Base-by-base conservation (phyloP, 352 stramenopile species). In the Phytopythium aichiense region DNA sequence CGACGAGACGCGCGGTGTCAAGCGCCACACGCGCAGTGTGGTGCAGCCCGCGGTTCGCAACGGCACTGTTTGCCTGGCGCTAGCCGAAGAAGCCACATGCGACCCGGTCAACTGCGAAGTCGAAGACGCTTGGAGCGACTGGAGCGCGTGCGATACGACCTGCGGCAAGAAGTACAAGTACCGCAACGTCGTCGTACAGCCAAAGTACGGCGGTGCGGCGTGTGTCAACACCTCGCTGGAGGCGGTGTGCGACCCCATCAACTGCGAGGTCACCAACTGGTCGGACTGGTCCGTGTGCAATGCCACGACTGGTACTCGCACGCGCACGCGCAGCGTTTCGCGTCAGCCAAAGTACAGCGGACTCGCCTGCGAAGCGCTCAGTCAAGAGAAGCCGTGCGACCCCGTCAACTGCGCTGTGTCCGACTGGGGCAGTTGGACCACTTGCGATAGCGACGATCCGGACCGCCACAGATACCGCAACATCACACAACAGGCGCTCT, bases 391-490 rank as follows among this genome's bases (percentile, higher is more conserved):
- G 43, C 46, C 61, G 0, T 89, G 81, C 50, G 70, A 84, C 18
- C 73, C 81, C 0, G 66, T 87, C 7, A 23, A 61, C 30, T 91
- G 81, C 53, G 53, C 33, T 0, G 57, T 87, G 1, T 52, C 67
- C 2, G 64, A 77, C 23, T 91, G 77, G 77, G 75, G 61, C 0
- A 40, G 64, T 0, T 91, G 79, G 79, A 83, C 65, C 1, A 72
- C 66, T 15, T 91, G 81, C 37, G 76, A 87, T 25, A 73, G 65
- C n/a, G 70, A 83, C 33, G 78, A 83, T 28, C 68, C 73, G 7
- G 43, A 79, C 20, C 72, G 73, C 28, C 66, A 79, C 28, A 68
- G 74, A 7, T 71, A 53, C 12, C 73, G 77, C 11, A 71, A 64
- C 12, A 28, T 87, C 11, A 74, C 67, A 15, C 71, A 76, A 38